Conservation (phyloP, 805 yeast species). For the Metschnikowia anglica region DNA sequence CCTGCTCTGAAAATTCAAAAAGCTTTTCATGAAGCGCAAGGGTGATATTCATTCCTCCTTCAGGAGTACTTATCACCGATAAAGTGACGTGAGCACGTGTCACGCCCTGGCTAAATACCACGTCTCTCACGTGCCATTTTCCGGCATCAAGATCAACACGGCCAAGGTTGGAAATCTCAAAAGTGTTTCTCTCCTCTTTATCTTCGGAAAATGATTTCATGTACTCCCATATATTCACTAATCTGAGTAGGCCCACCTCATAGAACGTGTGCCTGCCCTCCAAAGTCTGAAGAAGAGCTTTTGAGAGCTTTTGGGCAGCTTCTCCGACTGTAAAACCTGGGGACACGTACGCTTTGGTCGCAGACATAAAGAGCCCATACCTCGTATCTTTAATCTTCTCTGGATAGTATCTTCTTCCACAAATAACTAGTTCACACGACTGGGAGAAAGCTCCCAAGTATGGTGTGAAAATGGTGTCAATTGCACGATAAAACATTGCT, state of each 20-base stretch:
- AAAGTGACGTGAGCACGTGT: conserved; percentile 13
- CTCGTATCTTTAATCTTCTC: conserved; percentile 4
- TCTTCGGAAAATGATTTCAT: neutral
- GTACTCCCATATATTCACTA: conserved; percentile 13
- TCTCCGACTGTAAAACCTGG: conserved; percentile 3
- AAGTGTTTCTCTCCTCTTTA: conserved; percentile 7
- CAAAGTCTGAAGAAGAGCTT: conserved; percentile 4
- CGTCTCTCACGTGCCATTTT: conserved; percentile 11
- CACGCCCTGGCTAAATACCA: conserved; percentile 17
- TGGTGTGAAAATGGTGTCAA: conserved; percentile 8
- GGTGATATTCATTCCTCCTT: conserved; percentile 17
- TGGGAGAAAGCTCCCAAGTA: conserved; percentile 9
- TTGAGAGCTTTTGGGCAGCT: conserved; percentile 2
- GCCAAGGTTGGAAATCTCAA: conserved; percentile 20
- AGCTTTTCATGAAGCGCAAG: conserved; percentile 13
- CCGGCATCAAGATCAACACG: conserved; percentile 2
- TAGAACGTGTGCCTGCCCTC: conserved; percentile 8
- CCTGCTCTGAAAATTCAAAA: neutral
- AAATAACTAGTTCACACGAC: conserved; percentile 8
- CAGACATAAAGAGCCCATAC: conserved; percentile 16
- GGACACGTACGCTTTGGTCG: neutral
- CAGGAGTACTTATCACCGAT: conserved; percentile 14
- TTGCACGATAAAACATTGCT: conserved; percentile 3
- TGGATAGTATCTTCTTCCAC: conserved; percentile 18
- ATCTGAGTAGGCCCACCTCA: conserved; percentile 9